Evolutionary conservation across 129 eudicot species (phyloP).

Genomic region (Mikania micrantha): DNA sequence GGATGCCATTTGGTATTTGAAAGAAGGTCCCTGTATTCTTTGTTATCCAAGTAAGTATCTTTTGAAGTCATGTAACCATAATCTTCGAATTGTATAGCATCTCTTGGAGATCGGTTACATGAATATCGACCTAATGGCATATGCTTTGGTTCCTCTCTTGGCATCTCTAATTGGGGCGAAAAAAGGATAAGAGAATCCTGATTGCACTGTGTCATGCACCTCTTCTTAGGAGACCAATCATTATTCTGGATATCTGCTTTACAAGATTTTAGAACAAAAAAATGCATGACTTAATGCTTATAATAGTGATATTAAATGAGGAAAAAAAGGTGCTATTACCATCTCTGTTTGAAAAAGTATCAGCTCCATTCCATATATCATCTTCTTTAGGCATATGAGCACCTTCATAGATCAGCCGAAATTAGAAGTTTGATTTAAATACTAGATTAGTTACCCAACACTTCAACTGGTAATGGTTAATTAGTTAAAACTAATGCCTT

Average conservation of each 20-base stretch:
- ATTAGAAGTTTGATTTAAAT: slow-evolving; percentile 11
- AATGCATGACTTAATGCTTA: not conserved
- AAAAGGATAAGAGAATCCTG: slow-evolving; percentile 23
- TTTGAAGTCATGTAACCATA: slow-evolving; percentile 20
- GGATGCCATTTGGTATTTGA: slow-evolving; percentile 30
- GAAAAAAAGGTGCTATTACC: slow-evolving; percentile 23
- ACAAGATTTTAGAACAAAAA: slow-evolving; percentile 12
- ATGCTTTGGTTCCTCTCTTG: slow-evolving; percentile 21
- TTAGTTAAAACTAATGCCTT: not conserved
- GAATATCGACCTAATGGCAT: slow-evolving; percentile 25
- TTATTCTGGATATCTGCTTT: slow-evolving; percentile 33
- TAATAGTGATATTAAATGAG: not conserved
- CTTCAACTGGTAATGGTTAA: not conserved
- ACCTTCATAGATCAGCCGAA: slow-evolving; percentile 6
- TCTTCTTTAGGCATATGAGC: slow-evolving; percentile 26
- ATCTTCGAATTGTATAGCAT: slow-evolving; percentile 19
- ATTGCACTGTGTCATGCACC: slow-evolving; percentile 29
- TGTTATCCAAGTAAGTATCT: slow-evolving; percentile 20
- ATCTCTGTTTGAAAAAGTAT: slow-evolving; percentile 16
- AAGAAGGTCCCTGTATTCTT: slow-evolving; percentile 14
- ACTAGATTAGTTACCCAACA: slow-evolving; percentile 3
- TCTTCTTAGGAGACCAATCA: slow-evolving; percentile 34
- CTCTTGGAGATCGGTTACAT: slow-evolving; percentile 17
- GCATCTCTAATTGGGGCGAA: slow-evolving; percentile 32
- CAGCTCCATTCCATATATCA: slow-evolving; percentile 28